phyloP scores from a whole-genome alignment of 305 asterid genomes.

The Rubia balearica region DNA sequence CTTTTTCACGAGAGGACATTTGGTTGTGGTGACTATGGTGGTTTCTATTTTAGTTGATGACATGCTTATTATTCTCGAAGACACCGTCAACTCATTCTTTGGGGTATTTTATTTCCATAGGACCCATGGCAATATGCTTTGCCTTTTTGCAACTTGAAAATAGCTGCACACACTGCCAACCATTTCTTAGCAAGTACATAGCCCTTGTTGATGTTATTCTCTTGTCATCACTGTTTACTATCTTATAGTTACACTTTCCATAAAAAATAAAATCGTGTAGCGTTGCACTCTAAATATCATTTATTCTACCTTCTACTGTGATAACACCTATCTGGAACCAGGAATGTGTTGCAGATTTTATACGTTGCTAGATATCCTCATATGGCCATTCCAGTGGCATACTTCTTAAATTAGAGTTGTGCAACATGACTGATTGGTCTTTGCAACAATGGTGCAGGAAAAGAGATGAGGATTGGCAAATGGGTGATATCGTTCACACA shows the following conservation, averaged over 20 bases:
- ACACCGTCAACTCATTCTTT: conserved; percentile 3
- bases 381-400: neutral
- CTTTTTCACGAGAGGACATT: neutral
- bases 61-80: neutral
- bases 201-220: neutral
- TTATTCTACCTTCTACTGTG: neutral
- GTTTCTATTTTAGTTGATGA: neutral
- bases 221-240: neutral
- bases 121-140: neutral
- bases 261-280: neutral
- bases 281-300: neutral
- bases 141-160: neutral
- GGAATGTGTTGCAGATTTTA: conserved; percentile 2
- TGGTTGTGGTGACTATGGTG: conserved; percentile 3
- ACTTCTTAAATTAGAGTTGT: neutral
- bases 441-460: conserved; percentile 41
- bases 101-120: neutral
- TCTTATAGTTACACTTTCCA: neutral
- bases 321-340: neutral
- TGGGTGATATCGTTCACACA: conserved; percentile 83
- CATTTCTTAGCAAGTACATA: neutral
- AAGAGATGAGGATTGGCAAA: conserved; percentile 95
- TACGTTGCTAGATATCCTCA: neutral
- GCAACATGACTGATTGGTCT: conserved; percentile 10
- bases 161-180: neutral